A percentile compares a stretch with the other conserved stretches of the same genome.
Evolutionary conservation across 345 rosid genomes (phyloP).

Genomic region (Carallia pectinifolia): DNA sequence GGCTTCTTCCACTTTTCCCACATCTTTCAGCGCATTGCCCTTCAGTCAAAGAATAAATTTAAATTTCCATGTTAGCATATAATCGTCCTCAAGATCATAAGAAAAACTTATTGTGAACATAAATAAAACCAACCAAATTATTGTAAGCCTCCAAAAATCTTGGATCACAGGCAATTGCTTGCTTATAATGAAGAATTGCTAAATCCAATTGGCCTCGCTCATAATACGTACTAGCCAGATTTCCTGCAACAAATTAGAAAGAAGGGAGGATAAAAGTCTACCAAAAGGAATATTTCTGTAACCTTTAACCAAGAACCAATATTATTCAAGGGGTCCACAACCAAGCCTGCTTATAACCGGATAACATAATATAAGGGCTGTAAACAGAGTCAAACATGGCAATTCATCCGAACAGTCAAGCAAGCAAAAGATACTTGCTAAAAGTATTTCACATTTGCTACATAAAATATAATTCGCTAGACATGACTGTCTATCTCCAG

Average conservation of each 20-base stretch:
- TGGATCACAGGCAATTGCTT: constrained; percentile 77
- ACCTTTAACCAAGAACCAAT: background rate
- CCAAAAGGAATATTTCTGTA: background rate
- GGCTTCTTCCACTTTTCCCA: constrained; percentile 91
- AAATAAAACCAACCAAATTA: constrained; percentile 72
- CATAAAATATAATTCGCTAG: too few relatives aligned
- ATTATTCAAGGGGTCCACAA: too few relatives aligned
- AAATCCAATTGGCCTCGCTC: constrained; percentile 85
- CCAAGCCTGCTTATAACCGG: too few relatives aligned
- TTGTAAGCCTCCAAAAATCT: constrained; percentile 95
- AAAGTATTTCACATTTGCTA: too few relatives aligned
- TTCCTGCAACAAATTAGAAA: constrained; percentile 46
- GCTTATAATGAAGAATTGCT: constrained; percentile 86
- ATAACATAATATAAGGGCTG: too few relatives aligned
- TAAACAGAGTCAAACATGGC: too few relatives aligned
- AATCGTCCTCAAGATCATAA: too few relatives aligned
- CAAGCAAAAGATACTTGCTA: too few relatives aligned
- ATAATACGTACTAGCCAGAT: constrained; percentile 82
- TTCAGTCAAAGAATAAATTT: constrained; percentile 24
- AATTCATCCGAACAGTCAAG: too few relatives aligned
- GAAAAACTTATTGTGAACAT: background rate
- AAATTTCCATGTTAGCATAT: background rate
- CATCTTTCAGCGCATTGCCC: constrained; percentile 98
- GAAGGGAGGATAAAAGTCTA: background rate
- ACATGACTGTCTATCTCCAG: too few relatives aligned